Conservation (phyloP, 768 basidiomycete species). For the Suillus subluteus region DNA sequence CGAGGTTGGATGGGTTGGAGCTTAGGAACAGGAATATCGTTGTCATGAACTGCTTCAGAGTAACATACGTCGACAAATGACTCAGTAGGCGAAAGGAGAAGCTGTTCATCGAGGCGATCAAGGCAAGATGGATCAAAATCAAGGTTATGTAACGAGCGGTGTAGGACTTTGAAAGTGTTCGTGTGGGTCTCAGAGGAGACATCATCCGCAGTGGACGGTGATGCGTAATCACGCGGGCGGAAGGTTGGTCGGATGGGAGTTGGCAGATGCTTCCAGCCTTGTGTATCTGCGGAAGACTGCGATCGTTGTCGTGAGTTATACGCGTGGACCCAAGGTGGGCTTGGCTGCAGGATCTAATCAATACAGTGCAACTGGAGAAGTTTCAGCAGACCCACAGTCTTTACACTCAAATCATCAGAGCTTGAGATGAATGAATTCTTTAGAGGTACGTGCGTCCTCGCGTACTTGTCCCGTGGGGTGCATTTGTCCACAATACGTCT, state of each 20-base stretch:
- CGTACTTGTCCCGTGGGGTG: conserved; percentile 38
- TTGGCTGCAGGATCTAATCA: conserved; percentile 22
- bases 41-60: conserved; percentile 41
- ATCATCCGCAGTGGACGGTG: conserved; percentile 34
- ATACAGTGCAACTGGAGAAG: neutral
- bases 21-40: conserved; percentile 25
- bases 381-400: conserved; percentile 19
- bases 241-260: conserved; percentile 38
- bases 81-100: conserved; percentile 42
- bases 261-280: conserved; percentile 35
- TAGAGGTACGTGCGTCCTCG: conserved; percentile 33
- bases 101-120: conserved; percentile 45
- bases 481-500: conserved; percentile 38
- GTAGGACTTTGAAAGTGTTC: conserved; percentile 34
- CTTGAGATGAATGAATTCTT: conserved; percentile 30
- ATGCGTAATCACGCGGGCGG: conserved; percentile 38
- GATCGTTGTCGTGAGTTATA: conserved; percentile 32
- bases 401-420: conserved; percentile 31
- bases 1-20: conserved; percentile 37
- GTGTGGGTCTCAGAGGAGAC: conserved; percentile 30
- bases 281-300: conserved; percentile 37
- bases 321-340: conserved; percentile 13
- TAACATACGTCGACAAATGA: conserved; percentile 49
- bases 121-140: conserved; percentile 46
- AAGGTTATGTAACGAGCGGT: conserved; percentile 38